Conservation (phyloP, 441 rosid species). For the Erysimum cheiri region DNA sequence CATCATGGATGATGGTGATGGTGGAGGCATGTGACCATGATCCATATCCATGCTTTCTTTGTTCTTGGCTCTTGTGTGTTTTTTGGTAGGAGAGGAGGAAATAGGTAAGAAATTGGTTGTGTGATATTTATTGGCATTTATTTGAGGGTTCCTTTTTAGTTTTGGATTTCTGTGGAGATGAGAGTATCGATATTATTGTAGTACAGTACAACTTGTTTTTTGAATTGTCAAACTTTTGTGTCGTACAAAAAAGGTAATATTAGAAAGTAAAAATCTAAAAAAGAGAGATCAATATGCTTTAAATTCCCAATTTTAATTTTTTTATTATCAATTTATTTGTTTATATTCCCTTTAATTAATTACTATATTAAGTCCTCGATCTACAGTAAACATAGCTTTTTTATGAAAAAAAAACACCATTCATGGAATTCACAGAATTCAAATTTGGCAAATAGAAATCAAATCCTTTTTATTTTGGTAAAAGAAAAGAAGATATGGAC, state of each 20-base stretch:
- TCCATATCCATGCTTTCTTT: constrained; percentile 37
- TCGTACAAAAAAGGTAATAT: constrained; percentile 27
- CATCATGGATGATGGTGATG: constrained; percentile 40
- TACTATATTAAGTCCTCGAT: constrained; percentile 28
- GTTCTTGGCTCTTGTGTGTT: constrained; percentile 31
- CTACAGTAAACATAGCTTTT: neutral
- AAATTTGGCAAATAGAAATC: no score
- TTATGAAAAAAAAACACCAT: neutral
- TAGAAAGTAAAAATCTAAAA: constrained; percentile 5
- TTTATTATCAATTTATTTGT: neutral
- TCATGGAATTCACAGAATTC: constrained; percentile 4
- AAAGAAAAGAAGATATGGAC: no score
- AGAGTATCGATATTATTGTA: constrained; percentile 28
- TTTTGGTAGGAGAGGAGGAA: constrained; percentile 21
- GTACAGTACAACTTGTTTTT: constrained; percentile 35
- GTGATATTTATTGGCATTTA: constrained; percentile 35
- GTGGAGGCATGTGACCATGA: constrained; percentile 41
- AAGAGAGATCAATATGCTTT: neutral
- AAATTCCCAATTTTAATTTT: neutral
- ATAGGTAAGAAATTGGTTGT: constrained; percentile 10
- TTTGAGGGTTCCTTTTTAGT: neutral
- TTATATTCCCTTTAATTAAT: neutral
- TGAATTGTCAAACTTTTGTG: constrained; percentile 27
- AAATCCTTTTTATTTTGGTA: no score
- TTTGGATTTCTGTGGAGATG: constrained; percentile 39